Evolutionary conservation across 352 stramenopile genomes (phyloP), one percentile per base, ranked within the genome.

Genomic region (Aphanomyces stellatus): DNA sequence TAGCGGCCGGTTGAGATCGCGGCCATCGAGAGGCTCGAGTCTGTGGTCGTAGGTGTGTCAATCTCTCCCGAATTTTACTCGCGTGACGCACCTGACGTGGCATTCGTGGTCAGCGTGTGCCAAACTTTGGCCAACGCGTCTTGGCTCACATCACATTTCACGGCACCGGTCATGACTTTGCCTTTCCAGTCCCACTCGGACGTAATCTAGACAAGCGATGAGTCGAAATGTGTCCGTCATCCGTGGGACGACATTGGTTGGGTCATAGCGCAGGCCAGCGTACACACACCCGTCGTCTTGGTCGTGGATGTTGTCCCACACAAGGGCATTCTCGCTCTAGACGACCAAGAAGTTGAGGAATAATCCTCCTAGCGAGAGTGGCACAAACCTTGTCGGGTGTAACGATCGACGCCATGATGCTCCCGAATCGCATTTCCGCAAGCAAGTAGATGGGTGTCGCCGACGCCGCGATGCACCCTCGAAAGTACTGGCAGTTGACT

Each of bases 231-330:
- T 35, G 30, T 59, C 41, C 2, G 60, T n/a, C n/a, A n/a, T n/a
- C n/a, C n/a, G n/a, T n/a, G n/a, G n/a, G n/a, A n/a, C n/a, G n/a
- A 62, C 43, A 27, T 67, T 49, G 28, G 70, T 74, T 43, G 70
- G 71, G 30, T 80, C 81, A 69, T 89, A 90, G 51, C 80, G 88
- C 37, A 90, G 48, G 4, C 83, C 83, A 41, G 88, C 25, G 64
- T 90, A 92, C 15, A 90, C 69, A 51, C 86, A 92, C 10, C 83
- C 81, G 53, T 92, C 82, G 59, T 76, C 73, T 0, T 71, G 73
- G 28, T 85, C 76, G 17, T 74, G 75, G 33, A 90, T 92, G 70
- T 88, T 88, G 43, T 87, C 78, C 41, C 72, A 85, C 28, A 75
- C 75, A 37, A 89, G 77, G 63, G 72, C 77, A 22, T 22, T 27